Evolutionary conservation across 116 monocot species (phyloP), one percentile per base, ranked within the genome.

Genomic region (Posidonia oceanica): DNA sequence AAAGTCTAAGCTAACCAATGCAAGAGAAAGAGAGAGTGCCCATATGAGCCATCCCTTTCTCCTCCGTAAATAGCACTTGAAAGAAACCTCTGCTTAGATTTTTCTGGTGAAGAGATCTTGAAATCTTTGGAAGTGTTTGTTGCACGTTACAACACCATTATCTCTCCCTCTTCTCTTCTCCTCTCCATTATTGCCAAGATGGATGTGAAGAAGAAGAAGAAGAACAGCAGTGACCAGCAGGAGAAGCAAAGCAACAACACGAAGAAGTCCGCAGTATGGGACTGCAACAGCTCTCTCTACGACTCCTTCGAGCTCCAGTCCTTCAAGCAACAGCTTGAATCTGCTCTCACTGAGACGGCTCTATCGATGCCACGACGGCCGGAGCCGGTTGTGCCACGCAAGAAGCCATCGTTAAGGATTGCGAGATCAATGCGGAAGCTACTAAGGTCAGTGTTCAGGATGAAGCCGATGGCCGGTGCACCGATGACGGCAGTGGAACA

Each of bases 291-390:
- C 88, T 60, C 77, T 4, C 81, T 85, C 51, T 87, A 87, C 83
- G 91, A 87, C 79, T 91, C 88, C 41, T 83, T 85, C 81, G 85
- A 91, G 81, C 82, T 85, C 72, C 72, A 64, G 18, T 81, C 91
- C 54, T 87, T 87, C 83, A 73, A 77, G 36, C 59, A 59, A 4
- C 79, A 74, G 65, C 88, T 91, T 23, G 77, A 83, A 68, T 76
- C 77, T 10, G 85, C 83, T 61, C 72, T 91, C 77, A 22, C 73
- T 20, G 40, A 74, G 1, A 40, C 83, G 57, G 70, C 78, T 55
- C 69, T 66, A 40, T 83, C 91, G 57, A 85, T 85, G 91, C 85
- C 55, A 16, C 54, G 55, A 13, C 3, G 56, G 37, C 21, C 18
- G 55, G 69, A 36, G 29, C 39, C 70, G 17, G 56, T 58, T 15